Base-by-base conservation (phyloP, 805 yeast genomes). In the Maudiozyma serrabonitensis region DNA sequence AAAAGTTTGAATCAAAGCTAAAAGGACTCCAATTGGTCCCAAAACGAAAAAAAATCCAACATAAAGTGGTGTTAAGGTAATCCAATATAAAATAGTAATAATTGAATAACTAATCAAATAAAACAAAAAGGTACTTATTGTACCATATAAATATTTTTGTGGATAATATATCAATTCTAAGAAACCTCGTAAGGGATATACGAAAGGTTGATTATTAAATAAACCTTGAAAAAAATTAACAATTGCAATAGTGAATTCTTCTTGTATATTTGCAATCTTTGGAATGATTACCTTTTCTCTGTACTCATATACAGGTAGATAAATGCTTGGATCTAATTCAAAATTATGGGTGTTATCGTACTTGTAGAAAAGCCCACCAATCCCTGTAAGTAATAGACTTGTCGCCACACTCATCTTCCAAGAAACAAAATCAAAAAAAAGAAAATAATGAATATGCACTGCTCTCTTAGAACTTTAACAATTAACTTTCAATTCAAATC, bases 41-140 rank as follows among this genome's bases (percentile, higher is more conserved):
- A 64, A 51, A 7, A 61, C 51, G 4, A 56, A 53, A 15, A 64
- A 56, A 9, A 60, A 43, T 6, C 64, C 56, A 18, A 61, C 47
- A 48, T 65, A 65, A 46, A 63, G 48, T 9, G 69, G 69, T 1
- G 66, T 54, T 6, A 65, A 56, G 0, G 68, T 59, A 11, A 54
- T 55, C 61, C 63, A 60, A 51, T 63, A 64, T 3, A 59, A 53
- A n/a, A 55, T 46, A 13, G 58, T 46, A 5, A 59, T 56, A 1
- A 57, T 19, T 6, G 54, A 42, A 50, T 50, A 61, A 48, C 55
- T 50, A 18, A 53, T 16, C 9, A 60, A 46, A 42, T 63, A 65
- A 6, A 51, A 16, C 1, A 52, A 49, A 28, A 58, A 41, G 1
- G 52, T 47, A 1, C 53, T 45, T 5, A 56, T 25, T 19, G 51